Evolutionary conservation across 768 basidiomycete genomes (phyloP).

Genomic region (Mycena vitilis): DNA sequence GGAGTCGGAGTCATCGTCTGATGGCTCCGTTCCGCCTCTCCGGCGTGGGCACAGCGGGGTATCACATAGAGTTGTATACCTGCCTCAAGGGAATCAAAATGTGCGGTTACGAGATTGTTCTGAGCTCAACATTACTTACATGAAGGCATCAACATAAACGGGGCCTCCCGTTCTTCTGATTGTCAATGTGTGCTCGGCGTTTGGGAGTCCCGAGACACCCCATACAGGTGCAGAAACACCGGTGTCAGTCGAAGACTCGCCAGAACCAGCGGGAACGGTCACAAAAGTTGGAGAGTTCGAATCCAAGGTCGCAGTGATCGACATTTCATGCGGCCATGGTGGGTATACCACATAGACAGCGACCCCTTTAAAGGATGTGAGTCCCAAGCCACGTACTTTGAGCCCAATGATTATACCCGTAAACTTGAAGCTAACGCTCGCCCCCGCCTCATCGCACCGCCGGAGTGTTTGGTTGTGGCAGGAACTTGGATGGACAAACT

Average conservation of each 20-base stretch:
- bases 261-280: constrained; percentile 9
- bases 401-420: constrained; percentile 6
- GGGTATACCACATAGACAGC: constrained; percentile 25
- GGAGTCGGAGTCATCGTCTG: neutral
- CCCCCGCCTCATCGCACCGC: constrained; percentile 16
- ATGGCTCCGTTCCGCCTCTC: constrained; percentile 1
- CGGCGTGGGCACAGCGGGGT: constrained; percentile 3
- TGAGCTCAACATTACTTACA: constrained; percentile 1
- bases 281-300: constrained; percentile 2
- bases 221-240: constrained; percentile 5
- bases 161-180: constrained; percentile 1
- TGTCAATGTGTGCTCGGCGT: constrained; percentile 24
- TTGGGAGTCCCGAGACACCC: constrained; percentile 23
- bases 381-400: neutral
- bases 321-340: constrained; percentile 23
- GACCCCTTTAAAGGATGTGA: constrained; percentile 14
- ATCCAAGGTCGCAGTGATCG: constrained; percentile 13
- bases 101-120: neutral
- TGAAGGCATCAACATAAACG: constrained; percentile 17
- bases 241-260: neutral
- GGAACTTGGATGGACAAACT: constrained; percentile 7
- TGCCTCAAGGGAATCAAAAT: neutral
- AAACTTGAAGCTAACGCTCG: constrained; percentile 9
- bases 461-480: constrained; percentile 24
- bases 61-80: constrained; percentile 12